Percentiles rank a stretch among this genome's conserved stretches.
Evolutionary conservation across 2,329 filamentous ascomycete genomes (phyloP).

Genomic region (Monilinia polystroma): DNA sequence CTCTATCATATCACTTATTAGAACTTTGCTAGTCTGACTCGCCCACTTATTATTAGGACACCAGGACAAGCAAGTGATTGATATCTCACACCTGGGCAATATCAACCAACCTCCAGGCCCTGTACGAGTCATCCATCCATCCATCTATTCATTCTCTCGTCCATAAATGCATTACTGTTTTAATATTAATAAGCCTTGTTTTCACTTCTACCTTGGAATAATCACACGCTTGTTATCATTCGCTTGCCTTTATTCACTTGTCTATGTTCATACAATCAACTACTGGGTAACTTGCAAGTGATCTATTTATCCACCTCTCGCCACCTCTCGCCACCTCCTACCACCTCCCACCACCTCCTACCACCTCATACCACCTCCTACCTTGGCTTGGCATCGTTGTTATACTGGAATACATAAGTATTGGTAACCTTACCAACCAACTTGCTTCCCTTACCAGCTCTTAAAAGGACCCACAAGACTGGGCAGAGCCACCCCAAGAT

Average conservation of each 20-base stretch:
- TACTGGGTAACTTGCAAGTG: no score
- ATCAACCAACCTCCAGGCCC: neutral
- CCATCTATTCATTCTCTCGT: no score
- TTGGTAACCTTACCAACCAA: neutral
- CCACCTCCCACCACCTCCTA: no score
- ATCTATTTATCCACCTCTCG: no score
- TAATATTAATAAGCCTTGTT: neutral
- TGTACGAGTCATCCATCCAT: neutral
- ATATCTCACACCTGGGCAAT: constrained; percentile 15
- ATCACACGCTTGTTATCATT: constrained; percentile 18
- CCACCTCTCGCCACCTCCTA: no score
- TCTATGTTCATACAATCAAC: neutral
- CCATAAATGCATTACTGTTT: neutral
- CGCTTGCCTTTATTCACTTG: neutral
- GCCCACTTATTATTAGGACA: no score
- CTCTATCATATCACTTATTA: neutral
- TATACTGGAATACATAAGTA: no score
- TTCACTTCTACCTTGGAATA: neutral
- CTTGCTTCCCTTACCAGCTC: neutral
- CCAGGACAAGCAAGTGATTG: constrained; percentile 18
- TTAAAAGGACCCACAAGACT: constrained; percentile 8
- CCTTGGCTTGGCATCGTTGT: no score
- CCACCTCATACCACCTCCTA: no score
- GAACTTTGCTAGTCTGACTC: no score
- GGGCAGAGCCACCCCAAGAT: neutral